These are phyloP conservation scores for Quercus variabilis DNA, from an alignment of 306 rosid genomes.

Conservation along the genomic window DNA sequence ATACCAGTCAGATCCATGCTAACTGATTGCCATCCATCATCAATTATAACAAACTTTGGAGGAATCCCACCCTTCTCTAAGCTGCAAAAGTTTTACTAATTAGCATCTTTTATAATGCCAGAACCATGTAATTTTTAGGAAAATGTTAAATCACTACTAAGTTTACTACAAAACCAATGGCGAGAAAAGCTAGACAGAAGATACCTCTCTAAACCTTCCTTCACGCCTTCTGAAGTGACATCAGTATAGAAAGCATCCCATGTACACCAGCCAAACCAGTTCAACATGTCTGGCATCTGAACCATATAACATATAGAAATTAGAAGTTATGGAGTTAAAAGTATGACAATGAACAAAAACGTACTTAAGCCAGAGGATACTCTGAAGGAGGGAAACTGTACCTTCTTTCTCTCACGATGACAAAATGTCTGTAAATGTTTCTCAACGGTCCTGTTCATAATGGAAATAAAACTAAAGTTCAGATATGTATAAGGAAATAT, in stretches of 20 bases:
- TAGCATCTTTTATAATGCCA: background rate
- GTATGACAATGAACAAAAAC: background rate
- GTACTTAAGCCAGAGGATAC: background rate
- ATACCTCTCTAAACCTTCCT: constrained; percentile 74
- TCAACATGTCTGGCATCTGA: constrained; percentile 90
- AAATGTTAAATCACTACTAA: background rate
- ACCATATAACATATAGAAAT: background rate
- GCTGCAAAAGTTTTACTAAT: constrained; percentile 35
- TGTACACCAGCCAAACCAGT: constrained; percentile 99
- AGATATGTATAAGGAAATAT: background rate
- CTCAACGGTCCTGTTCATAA: constrained; percentile 62
- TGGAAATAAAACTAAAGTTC: constrained; percentile 5
- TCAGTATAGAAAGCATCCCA: constrained; percentile 97
- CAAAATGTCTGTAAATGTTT: constrained; percentile 73
- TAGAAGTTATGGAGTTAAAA: background rate
- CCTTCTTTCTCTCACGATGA: constrained; percentile 88
- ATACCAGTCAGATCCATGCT: constrained; percentile 45
- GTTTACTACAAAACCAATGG: background rate
- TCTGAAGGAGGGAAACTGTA: constrained; percentile 14
- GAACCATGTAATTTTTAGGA: background rate
- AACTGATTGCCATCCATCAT: constrained; percentile 91
- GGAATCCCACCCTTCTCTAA: constrained; percentile 73
- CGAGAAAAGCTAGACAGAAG: background rate
- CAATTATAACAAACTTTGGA: constrained; percentile 78
- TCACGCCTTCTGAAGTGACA: constrained; percentile 73